Percentiles rank a stretch among this genome's conserved stretches.
These are phyloP conservation scores for Colletotrichum salicis DNA, from an alignment of 2,329 filamentous ascomycete species.

Conservation along the genomic window DNA sequence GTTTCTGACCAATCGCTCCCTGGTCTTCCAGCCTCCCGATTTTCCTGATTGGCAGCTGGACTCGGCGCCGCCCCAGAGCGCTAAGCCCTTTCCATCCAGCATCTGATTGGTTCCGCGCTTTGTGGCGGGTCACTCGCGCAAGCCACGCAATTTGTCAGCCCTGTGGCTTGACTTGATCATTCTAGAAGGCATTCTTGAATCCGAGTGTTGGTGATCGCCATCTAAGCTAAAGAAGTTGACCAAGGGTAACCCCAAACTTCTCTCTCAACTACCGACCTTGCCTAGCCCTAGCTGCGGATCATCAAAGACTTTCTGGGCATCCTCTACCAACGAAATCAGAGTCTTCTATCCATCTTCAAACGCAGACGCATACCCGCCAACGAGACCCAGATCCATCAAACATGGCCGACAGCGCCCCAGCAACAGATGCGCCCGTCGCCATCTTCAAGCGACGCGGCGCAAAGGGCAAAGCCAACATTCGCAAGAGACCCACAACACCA, in stretches of 20 bases:
- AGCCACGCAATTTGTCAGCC: slow-evolving; percentile 32
- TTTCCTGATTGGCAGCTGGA: slow-evolving; percentile 5
- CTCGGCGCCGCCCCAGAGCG: neutral
- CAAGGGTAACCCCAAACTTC: slow-evolving; percentile 14
- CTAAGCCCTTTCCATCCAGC: neutral
- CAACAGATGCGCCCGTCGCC: slow-evolving; percentile 62
- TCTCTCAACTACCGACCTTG: slow-evolving; percentile 5
- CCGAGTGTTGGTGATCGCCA: slow-evolving; percentile 9
- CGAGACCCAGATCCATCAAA: neutral
- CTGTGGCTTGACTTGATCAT: slow-evolving; percentile 32
- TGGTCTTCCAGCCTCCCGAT: neutral
- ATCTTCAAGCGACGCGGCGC: slow-evolving; percentile 88
- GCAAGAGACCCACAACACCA: slow-evolving; percentile 84
- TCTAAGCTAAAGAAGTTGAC: slow-evolving; percentile 6
- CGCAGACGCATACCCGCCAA: neutral
- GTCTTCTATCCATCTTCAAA: neutral
- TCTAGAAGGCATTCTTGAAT: slow-evolving; percentile 23
- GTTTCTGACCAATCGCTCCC: slow-evolving; percentile 13
- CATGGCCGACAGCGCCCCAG: slow-evolving; percentile 29
- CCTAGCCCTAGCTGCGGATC: slow-evolving; percentile 6
- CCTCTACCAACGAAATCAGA: neutral
- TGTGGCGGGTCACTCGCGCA: neutral
- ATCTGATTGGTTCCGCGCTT: slow-evolving; percentile 12
- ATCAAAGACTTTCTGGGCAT: neutral
- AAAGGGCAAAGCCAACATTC: slow-evolving; percentile 80